Evolutionary conservation across 2,329 filamentous ascomycete genomes (phyloP).

Genomic region (Apiospora kogelbergensis): DNA sequence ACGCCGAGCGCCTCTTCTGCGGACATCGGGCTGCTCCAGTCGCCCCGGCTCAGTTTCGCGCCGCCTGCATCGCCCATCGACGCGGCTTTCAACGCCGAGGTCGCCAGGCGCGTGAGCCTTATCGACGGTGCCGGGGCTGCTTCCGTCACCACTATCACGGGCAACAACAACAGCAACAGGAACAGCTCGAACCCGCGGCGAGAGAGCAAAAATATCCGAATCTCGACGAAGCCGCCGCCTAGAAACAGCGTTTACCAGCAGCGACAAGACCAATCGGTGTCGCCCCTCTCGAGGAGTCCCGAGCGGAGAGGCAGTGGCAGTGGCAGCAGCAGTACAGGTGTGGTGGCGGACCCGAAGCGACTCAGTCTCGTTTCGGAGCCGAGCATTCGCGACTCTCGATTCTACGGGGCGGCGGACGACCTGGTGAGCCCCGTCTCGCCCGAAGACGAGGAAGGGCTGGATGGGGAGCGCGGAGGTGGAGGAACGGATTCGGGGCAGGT

Average conservation of each 20-base stretch:
- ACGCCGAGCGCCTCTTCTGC: background rate
- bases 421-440: background rate
- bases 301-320: background rate
- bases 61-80: slow-evolving; percentile 27
- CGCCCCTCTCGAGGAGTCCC: background rate
- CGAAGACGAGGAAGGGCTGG: background rate
- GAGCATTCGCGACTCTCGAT: background rate
- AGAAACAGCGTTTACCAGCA: background rate
- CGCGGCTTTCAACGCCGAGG: slow-evolving; percentile 20
- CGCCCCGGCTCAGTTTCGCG: slow-evolving; percentile 21
- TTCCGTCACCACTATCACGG: background rate
- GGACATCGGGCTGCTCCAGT: slow-evolving; percentile 15
- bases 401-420: background rate
- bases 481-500: background rate
- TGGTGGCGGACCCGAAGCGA: background rate
- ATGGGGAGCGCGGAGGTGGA: background rate
- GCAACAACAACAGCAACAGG: too few species aligned
- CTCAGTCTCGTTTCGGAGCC: background rate
- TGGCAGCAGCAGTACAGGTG: background rate
- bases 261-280: background rate
- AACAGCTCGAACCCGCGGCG: background rate
- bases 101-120: slow-evolving; percentile 11
- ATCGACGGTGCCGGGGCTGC: background rate
- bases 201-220: background rate
- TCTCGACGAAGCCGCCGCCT: background rate